Conservation (phyloP, 169 alveolate genomes). For the Plasmodium inui region DNA sequence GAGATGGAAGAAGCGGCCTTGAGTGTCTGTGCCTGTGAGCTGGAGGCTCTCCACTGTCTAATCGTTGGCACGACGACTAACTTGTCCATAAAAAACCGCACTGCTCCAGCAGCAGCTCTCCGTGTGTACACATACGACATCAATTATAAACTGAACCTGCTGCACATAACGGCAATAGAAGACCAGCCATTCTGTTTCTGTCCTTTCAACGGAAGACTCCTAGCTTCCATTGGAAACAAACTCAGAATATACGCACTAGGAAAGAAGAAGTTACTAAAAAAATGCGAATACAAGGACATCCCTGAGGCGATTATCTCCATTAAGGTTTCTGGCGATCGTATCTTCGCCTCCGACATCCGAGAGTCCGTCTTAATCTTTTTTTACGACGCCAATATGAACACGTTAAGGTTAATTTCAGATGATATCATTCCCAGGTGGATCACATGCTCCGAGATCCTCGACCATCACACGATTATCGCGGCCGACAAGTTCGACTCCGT, state of each 20-base stretch:
- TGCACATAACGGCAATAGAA: constrained; percentile 92
- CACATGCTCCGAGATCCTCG: constrained; percentile 94
- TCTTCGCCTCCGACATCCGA: constrained; percentile 95
- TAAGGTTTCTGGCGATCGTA: constrained; percentile 89
- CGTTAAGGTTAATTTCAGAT: constrained; percentile 89
- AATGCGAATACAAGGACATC: constrained; percentile 94
- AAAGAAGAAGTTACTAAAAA: constrained; percentile 95
- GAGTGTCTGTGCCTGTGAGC: constrained; percentile 89
- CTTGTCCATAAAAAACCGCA: constrained; percentile 57
- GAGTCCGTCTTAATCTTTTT: constrained; percentile 95
- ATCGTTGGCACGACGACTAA: constrained; percentile 94
- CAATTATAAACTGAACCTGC: constrained; percentile 81
- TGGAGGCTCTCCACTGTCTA: constrained; percentile 90
- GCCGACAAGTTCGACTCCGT: constrained; percentile 85
- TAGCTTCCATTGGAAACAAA: constrained; percentile 94
- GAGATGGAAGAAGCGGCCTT: constrained; percentile 96
- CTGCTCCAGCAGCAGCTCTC: constrained; percentile 59
- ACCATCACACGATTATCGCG: constrained; percentile 94
- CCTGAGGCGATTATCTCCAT: constrained; percentile 89
- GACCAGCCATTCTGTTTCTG: constrained; percentile 94
- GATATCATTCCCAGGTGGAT: constrained; percentile 96
- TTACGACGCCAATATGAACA: constrained; percentile 82
- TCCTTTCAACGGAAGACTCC: constrained; percentile 93
- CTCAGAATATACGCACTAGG: constrained; percentile 97
- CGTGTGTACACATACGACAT: constrained; percentile 84